Percentiles rank a stretch among this genome's conserved stretches.
Conservation (phyloP, 306 rosid genomes). For the Oemleria cerasiformis region DNA sequence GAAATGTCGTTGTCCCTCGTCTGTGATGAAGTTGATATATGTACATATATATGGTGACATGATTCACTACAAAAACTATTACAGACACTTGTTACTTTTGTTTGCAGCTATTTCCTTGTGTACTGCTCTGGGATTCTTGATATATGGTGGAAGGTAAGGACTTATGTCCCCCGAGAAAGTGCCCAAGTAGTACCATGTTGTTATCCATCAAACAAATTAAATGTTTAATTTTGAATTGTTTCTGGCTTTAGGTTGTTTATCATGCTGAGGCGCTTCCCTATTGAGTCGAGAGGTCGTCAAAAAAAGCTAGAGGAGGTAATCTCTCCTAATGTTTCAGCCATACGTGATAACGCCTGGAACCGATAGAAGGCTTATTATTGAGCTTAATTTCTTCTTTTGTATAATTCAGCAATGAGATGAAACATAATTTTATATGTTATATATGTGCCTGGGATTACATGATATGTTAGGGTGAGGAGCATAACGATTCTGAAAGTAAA, state of each 20-base stretch:
- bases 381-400: neutral
- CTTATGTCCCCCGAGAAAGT: neutral
- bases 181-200: neutral
- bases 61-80: neutral
- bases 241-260: slow-evolving; percentile 51
- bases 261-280: slow-evolving; percentile 70
- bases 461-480: neutral
- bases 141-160: slow-evolving; percentile 82
- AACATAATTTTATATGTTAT: neutral
- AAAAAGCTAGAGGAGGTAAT: slow-evolving; percentile 72
- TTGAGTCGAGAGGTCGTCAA: slow-evolving; percentile 78
- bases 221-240: slow-evolving; percentile 11
- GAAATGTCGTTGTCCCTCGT: neutral
- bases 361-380: too few relatives aligned
- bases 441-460: neutral
- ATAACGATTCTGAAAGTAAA: neutral
- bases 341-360: slow-evolving; percentile 12
- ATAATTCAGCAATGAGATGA: neutral
- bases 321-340: slow-evolving; percentile 12
- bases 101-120: slow-evolving; percentile 62
- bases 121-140: slow-evolving; percentile 68
- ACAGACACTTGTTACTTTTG: neutral
- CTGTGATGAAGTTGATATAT: neutral
- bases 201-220: neutral
- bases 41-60: too few relatives aligned